A percentile compares a stretch with the other conserved stretches of the same genome.
Conservation (phyloP, 192 early-diverging fungal species). For the Podila horticola region DNA sequence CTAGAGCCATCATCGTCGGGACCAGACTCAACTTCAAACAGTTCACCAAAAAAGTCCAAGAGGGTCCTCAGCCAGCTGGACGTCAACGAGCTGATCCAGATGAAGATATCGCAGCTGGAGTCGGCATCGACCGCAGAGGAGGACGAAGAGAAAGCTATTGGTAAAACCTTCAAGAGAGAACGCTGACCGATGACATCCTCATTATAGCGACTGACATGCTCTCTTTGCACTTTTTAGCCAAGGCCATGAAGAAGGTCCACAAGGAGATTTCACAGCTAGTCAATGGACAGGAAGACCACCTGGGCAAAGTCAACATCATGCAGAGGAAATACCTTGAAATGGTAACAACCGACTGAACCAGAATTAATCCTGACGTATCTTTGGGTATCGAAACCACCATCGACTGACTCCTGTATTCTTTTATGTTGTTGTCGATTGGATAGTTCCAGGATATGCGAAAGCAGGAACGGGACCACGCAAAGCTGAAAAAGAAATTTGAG, state of each 20-base stretch:
- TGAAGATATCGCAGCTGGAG: slow-evolving; percentile 67
- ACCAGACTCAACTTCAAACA: background rate
- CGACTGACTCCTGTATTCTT: background rate
- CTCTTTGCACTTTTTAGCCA: slow-evolving; percentile 48
- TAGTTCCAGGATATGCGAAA: slow-evolving; percentile 70
- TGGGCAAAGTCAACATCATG: slow-evolving; percentile 57
- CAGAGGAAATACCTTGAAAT: slow-evolving; percentile 68
- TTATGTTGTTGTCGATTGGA: background rate
- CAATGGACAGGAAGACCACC: slow-evolving; percentile 57
- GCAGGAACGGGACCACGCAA: slow-evolving; percentile 61
- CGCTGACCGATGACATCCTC: background rate
- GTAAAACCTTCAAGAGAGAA: slow-evolving; percentile 30
- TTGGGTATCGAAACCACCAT: too few species aligned
- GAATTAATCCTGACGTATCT: too few species aligned
- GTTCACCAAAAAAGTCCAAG: slow-evolving; percentile 32
- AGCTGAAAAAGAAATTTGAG: slow-evolving; percentile 59
- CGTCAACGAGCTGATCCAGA: slow-evolving; percentile 63
- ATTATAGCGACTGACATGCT: background rate
- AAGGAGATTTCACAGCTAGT: slow-evolving; percentile 62
- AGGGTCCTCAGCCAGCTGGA: slow-evolving; percentile 58
- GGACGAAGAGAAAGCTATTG: slow-evolving; percentile 67
- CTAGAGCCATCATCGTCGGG: background rate
- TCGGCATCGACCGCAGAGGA: slow-evolving; percentile 58
- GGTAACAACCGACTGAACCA: slow-evolving; percentile 42
- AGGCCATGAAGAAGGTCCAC: slow-evolving; percentile 67